Evolutionary conservation across 768 basidiomycete genomes (phyloP).

Genomic region (Tylopilus subfusipes): DNA sequence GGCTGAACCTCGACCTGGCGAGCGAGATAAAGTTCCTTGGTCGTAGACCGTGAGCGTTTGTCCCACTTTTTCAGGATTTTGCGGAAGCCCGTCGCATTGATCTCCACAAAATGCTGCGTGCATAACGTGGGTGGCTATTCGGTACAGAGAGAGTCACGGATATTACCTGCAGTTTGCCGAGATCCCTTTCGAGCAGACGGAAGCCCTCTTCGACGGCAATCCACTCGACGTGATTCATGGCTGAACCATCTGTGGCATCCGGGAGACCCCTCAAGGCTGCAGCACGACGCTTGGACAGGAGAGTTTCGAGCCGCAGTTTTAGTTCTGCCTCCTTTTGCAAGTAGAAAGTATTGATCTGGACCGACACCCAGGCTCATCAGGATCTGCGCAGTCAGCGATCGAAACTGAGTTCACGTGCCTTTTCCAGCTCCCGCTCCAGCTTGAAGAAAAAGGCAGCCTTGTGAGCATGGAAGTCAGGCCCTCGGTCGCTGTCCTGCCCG

Average conservation of each 20-base stretch:
- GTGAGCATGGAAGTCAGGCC: conserved; percentile 88
- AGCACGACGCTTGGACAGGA: conserved; percentile 90
- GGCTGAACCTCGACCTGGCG: conserved; percentile 99
- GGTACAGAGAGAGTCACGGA: conserved; percentile 8
- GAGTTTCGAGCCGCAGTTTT: conserved; percentile 84
- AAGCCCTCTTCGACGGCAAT: conserved; percentile 96
- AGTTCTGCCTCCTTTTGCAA: conserved; percentile 96
- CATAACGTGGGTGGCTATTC: conserved; percentile 13
- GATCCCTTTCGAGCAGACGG: conserved; percentile 86
- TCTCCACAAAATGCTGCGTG: conserved; percentile 89
- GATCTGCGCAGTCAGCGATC: conserved; percentile 3
- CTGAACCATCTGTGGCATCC: conserved; percentile 59
- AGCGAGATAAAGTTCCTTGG: conserved; percentile 94
- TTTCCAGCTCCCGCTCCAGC: conserved; percentile 94
- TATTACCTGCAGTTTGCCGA: conserved; percentile 88
- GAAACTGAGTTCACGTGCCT: conserved; percentile 48
- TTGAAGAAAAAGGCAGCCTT: conserved; percentile 99
- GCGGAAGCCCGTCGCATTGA: conserved; percentile 94
- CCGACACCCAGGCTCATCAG: conserved; percentile 2
- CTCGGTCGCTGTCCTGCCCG: conserved; percentile 66
- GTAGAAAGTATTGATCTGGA: conserved; percentile 96
- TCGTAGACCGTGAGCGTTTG: conserved; percentile 90
- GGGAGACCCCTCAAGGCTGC: conserved; percentile 69
- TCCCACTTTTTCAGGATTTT: conserved; percentile 99
- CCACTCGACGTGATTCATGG: conserved; percentile 78